Evolutionary conservation across 2,329 filamentous ascomycete species (phyloP), one percentile per base, ranked within the genome.

Genomic region (Fusarium sp.): DNA sequence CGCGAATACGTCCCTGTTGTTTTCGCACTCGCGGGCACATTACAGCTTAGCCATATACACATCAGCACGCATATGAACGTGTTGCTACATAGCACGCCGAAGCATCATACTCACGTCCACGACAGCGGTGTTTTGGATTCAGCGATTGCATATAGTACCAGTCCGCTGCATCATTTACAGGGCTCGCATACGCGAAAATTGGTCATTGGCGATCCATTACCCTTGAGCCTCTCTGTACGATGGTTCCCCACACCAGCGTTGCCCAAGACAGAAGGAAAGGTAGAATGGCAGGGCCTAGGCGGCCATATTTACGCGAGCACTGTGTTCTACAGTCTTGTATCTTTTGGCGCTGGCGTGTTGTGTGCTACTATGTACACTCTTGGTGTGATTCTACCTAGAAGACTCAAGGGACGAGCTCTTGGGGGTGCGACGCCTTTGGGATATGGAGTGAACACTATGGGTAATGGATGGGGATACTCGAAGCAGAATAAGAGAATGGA

Each of bases 11-110:
- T 95, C 20, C 95, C 95, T 1, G 87, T 97, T 41, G 92, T 97
- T 12, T 94, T 99, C 72, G 95, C 95, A 6, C 85, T 99, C 24
- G 92, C 95, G 18, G 96, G 96, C 5, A 97, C 94, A 0, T 87
- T 98, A 26, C 95, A 99, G 83, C 86, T 92, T 56, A 94, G 91
- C 81, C 96, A 98, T 82, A 86, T 99, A 77, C 96, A 98, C 83
- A 90, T 99, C 75, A 93, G 92, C 79, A 95, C 95, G 11, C 91
- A 94, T 78, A 88, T 98, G 81, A 98, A 98, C 80, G 91, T 98
- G 69, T 86, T 98, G 61, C 87, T 98, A 75, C 96, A 95, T 81
- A 87, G 86, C 81, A 86, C 85, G 55, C 89, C 89, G 9, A 91
- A 90, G 78, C 88, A 90, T 75, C 89, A 91, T 78, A 82, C 86